Evolutionary conservation across 176 grass and related monocot species (phyloP), one percentile per base, ranked within the genome.

Genomic region (Phoenix roebelenii): DNA sequence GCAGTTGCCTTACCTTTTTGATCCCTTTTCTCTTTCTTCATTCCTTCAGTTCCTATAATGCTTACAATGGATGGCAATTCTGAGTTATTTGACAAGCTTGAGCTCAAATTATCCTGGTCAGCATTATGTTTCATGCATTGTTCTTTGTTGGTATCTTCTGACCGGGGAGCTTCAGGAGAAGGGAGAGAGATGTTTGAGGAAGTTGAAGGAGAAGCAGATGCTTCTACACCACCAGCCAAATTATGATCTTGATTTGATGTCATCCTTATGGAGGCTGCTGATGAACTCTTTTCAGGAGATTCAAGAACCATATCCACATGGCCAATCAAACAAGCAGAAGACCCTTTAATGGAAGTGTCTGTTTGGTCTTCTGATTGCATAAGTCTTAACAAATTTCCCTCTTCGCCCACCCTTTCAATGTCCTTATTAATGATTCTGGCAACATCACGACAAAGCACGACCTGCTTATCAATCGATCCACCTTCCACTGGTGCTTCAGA

Each of bases 211-310:
- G 58, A 3, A 60, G 58, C 17, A n/a, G 30, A 39, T 39, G 58
- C 17, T 29, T 60, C 58, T 26, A 15, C 5, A 60, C 18, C 25
- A 39, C 68, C 54, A 64, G 61, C 71, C 68, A 85, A 68, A 79
- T 85, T 44, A 12, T 14, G 35, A 44, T 3, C 35, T 44, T 44
- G 68, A 57, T 70, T 75, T 70, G 79, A 74, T 20, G 77, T 55
- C 69, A 81, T 81, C 62, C 81, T 70, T 63, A 85, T 70, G 0
- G 92, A 97, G 22, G 32, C 51, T 29, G 59, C 51, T 1, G 68
- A 71, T 59, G 68, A 58, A 50, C 23, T 71, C 10, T 60, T 57
- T 60, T 25, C n/a, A 6, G 15, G 83, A 86, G 16, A 16, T 16
- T 51, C 15, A 52, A 52, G 17, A 10, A 28, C 44, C 10, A 60